Evolutionary conservation across 2,329 filamentous ascomycete species (phyloP), one percentile per base, ranked within the genome.

Genomic region (Xylariaceae sp.): DNA sequence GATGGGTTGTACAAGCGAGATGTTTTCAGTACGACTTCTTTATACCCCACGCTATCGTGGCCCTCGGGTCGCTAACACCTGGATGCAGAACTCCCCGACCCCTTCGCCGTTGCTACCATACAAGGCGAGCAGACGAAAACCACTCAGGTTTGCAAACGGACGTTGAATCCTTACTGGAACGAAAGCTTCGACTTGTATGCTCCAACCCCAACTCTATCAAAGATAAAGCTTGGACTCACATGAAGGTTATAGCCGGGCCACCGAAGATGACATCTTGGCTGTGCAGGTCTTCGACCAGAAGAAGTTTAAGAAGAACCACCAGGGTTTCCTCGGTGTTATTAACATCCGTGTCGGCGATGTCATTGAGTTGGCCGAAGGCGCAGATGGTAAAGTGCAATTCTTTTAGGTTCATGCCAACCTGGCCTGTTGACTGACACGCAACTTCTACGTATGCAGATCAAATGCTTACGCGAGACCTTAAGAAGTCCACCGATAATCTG

Each of bases 251-350:
- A 97, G 94, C 80, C 85, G 84, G 73, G 93, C 91, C 62, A 94
- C 88, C 62, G 94, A 99, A 74, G 93, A 96, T 71, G 96, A 92
- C 74, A 97, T 99, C 71, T 82, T 99, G 52, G 94, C 94, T 6
- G 92, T 99, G 51, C 94, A 99, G 74, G 96, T 99, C 57, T 99
- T 99, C 73, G 94, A 99, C 76, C 94, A 99, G 77, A 97, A 97
- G 81, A 99, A 99, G 79, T 99, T 99, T 80, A 99, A 99, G 82
- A 99, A 99, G 85, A 99, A 97, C 91, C 94, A 99, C 69, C 94
- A 99, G 74, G 94, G 94, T 7, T 99, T 99, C 73, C 82, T 99
- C 5, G 94, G 94, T 59, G 94, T 99, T 57, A 97, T 99, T 72
- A 99, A 99, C 74, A 89, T 99, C 69, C 88, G 92, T 60, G 88